Conservation (phyloP, 805 yeast genomes). For the Starmera pachycereana region DNA sequence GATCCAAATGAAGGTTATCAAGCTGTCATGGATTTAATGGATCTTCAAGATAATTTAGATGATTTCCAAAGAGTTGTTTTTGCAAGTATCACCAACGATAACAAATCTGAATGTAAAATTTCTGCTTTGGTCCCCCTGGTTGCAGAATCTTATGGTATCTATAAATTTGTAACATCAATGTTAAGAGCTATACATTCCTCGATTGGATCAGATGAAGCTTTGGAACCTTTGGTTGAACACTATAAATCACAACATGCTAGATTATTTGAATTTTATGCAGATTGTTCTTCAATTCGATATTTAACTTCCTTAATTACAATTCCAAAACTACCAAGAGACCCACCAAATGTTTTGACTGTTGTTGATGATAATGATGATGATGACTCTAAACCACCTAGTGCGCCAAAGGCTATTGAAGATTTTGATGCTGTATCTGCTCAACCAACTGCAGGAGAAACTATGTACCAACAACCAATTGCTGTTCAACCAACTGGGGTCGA, state of each 20-base stretch:
- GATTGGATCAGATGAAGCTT: constrained; percentile 63
- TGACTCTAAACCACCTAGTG: not conserved
- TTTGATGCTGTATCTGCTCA: constrained; percentile 36
- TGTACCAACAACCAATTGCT: constrained; percentile 28
- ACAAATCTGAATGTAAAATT: constrained; percentile 62
- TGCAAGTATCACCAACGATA: constrained; percentile 53
- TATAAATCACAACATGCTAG: constrained; percentile 50
- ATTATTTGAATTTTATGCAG: constrained; percentile 77
- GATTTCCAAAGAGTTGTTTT: constrained; percentile 69
- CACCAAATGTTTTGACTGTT: constrained; percentile 23
- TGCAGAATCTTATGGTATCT: constrained; percentile 86
- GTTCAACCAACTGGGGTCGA: constrained; percentile 48
- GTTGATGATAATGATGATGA: constrained; percentile 16
- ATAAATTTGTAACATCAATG: constrained; percentile 84
- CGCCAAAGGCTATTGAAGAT: constrained; percentile 2
- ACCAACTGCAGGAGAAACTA: constrained; percentile 25
- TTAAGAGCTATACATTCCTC: constrained; percentile 75
- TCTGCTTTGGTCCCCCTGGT: constrained; percentile 85
- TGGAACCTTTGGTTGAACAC: constrained; percentile 62
- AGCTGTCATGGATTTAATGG: constrained; percentile 75
- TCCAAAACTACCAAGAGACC: constrained; percentile 37
- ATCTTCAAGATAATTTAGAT: constrained; percentile 74
- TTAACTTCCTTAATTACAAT: constrained; percentile 72
- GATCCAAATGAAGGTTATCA: constrained; percentile 96
- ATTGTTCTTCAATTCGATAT: constrained; percentile 76